Base-by-base conservation (phyloP, 495 filamentous ascomycete genomes). In the Hyaloscypha variabilis region DNA sequence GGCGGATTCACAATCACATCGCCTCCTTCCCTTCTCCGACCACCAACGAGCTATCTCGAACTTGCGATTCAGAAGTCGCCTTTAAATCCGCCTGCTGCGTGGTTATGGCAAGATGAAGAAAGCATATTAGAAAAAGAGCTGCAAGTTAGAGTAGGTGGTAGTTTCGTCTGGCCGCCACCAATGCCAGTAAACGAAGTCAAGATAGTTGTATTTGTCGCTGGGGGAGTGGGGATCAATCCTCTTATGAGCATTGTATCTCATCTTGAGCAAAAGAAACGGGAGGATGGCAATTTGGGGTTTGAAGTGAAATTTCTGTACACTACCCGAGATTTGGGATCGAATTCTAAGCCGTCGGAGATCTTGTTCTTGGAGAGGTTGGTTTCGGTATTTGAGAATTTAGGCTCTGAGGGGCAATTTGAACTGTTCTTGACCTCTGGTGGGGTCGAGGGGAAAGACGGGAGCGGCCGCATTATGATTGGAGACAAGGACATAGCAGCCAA, bases 1-100 rank as follows among this genome's bases (percentile, higher is more conserved):
- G 92, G 92, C 8, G 92, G 92, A 6, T 97, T 94, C 79, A 95
- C 91, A 57, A 91, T 96, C 60, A 92, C 91, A n/a, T 94, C 91
- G 2, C 77, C 90, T 0, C 91, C 92, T 4, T 79, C 78, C 5
- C 64, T 68, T 6, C 56, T 68, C 75, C 57, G 72, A 8, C 66
- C 66, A 1, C 70, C 75, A 2, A 67, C 64, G 0, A 74, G 74
- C 0, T 90, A 85, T 67, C 72, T 96, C n/a, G 89, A 94, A 71
- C 81, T 95, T 0, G 91, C 91, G 0, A 81, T 95, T 11, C 90
- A 69, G 90, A 72, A 82, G 13, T 89, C 89, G 0, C 82, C 85
- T 0, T 69, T 77, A 3, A 93, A 90, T 64, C 88, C 89, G 2
- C 80, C 91, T 2, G 91, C 91, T 3, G 87, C 87, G 13, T 96